Conservation (phyloP, 176 grass and related monocot genomes). For the Lolium rigidum region DNA sequence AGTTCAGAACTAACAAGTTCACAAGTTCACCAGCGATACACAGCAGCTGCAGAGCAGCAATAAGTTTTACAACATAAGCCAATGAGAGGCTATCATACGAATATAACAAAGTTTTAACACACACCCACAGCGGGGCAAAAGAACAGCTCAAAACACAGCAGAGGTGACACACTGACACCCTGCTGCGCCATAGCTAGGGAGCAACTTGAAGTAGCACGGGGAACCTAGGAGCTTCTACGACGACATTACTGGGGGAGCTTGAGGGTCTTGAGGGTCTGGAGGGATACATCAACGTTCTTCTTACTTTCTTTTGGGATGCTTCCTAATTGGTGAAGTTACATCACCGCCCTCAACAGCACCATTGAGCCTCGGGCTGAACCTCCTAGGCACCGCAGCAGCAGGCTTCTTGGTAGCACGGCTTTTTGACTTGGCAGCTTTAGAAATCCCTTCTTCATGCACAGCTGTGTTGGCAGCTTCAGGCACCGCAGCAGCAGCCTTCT, state of each 20-base stretch:
- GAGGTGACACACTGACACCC: background rate
- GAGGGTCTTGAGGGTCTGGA: no score
- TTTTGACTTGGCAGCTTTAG: background rate
- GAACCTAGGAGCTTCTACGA: background rate
- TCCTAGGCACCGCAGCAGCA: no score
- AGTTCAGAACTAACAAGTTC: no score
- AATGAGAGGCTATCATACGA: background rate
- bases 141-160: background rate
- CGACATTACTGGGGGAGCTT: no score
- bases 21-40: no score
- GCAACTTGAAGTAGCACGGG: background rate
- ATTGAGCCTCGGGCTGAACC: no score
- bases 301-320: background rate
- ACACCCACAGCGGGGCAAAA: background rate
- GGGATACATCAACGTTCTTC: background rate
- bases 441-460: background rate
- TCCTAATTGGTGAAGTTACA: background rate
- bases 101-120: slow-evolving; percentile 2
- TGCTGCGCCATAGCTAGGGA: background rate
- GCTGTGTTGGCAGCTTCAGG: background rate
- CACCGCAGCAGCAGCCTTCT: no score
- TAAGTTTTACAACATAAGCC: no score
- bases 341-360: background rate
- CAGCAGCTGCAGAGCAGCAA: no score
- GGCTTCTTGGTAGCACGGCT: background rate